Evolutionary conservation across 176 grass and related monocot genomes (phyloP).

Genomic region (Aegilops tauschii): DNA sequence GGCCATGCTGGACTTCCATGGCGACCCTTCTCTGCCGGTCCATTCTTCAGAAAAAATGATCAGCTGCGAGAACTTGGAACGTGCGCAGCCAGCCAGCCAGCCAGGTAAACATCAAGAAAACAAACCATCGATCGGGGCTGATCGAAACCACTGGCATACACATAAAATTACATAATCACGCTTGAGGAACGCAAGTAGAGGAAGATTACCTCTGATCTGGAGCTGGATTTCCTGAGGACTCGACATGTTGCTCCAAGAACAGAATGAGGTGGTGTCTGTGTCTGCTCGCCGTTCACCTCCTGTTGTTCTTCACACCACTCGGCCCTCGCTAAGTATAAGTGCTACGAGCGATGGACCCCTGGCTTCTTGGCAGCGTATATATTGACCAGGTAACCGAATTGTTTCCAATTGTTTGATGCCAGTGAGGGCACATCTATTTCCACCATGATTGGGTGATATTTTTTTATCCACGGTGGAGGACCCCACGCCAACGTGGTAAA

Average conservation of each 20-base stretch:
- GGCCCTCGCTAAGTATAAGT: background rate
- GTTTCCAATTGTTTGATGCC: background rate
- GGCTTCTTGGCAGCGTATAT: slow-evolving; percentile 19
- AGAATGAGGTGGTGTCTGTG: background rate
- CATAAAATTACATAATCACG: background rate
- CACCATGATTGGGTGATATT: background rate
- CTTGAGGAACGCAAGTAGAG: background rate
- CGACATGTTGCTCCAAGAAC: slow-evolving; percentile 28
- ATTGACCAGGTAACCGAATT: background rate
- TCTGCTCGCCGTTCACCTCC: background rate
- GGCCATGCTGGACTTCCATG: background rate
- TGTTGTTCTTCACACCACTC: background rate
- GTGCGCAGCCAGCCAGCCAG: background rate
- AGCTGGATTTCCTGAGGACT: slow-evolving; percentile 53
- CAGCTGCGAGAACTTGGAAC: background rate
- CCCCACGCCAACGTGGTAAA: background rate
- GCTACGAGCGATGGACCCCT: background rate
- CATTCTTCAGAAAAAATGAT: background rate
- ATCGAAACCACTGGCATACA: background rate
- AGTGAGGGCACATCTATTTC: background rate
- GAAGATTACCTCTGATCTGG: slow-evolving; percentile 40
- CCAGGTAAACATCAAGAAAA: background rate
- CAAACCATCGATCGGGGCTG: background rate
- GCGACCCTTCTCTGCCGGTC: background rate
- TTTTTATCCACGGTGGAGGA: background rate